Evolutionary conservation across 163 green algal genomes (phyloP).

Genomic region (Trebouxiophyceae sp.): DNA sequence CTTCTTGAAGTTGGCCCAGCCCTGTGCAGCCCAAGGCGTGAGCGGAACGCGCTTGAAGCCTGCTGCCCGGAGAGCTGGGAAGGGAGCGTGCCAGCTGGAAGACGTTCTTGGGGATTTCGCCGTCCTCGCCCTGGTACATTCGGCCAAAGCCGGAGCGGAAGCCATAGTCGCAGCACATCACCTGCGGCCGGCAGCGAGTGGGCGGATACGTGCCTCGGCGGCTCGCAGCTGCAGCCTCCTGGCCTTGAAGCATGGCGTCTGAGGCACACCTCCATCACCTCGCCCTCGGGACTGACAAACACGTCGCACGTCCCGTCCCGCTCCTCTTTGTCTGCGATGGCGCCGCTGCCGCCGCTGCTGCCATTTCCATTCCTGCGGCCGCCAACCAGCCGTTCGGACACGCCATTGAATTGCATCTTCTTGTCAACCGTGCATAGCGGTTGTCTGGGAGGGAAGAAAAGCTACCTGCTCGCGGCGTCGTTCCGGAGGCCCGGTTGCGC

Average conservation of each 20-base stretch:
- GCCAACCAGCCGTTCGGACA: too few species aligned
- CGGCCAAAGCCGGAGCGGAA: conserved; percentile 69
- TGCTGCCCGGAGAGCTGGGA: not conserved
- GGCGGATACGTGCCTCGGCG: too few species aligned
- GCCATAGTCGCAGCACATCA: conserved; percentile 81
- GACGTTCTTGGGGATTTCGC: conserved; percentile 60
- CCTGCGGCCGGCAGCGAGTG: too few species aligned
- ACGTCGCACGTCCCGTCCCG: conserved; percentile 20
- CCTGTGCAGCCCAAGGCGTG: conserved; percentile 27
- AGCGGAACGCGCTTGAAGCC: not conserved
- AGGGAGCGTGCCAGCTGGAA: conserved; percentile 47
- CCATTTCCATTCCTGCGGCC: too few species aligned
- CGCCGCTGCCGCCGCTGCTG: not conserved
- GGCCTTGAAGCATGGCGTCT: too few species aligned
- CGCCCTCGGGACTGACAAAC: conserved; percentile 27
- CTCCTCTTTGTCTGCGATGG: conserved; percentile 4
- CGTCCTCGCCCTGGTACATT: conserved; percentile 70
- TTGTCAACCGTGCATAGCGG: too few species aligned
- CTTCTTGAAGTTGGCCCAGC: conserved; percentile 59
- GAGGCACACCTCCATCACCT: conserved; percentile 20
- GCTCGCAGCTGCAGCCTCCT: too few species aligned
- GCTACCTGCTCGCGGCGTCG: too few species aligned
- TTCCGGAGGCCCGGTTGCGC: too few species aligned
- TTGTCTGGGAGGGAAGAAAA: too few species aligned
- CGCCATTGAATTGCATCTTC: too few species aligned